A percentile compares a stretch with the other conserved stretches of the same genome.
Evolutionary conservation across 495 filamentous ascomycete species (phyloP).

Genomic region (Lineolata rhizophorae): DNA sequence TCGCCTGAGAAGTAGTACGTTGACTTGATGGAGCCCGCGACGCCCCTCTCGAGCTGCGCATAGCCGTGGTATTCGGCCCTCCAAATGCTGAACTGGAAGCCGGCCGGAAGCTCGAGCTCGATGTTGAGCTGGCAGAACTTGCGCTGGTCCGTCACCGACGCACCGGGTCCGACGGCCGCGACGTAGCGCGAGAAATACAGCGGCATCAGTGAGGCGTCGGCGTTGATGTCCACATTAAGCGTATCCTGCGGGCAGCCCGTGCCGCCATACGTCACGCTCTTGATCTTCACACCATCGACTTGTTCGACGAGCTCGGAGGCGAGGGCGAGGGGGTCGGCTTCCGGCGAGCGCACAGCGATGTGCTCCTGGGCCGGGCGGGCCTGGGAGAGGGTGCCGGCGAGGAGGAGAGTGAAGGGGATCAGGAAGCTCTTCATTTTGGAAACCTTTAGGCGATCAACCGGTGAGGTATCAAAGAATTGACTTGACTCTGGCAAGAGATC

Average conservation of each 20-base stretch:
- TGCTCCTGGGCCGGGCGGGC: background rate
- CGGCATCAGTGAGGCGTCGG: slow-evolving; percentile 27
- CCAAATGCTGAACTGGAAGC: slow-evolving; percentile 34
- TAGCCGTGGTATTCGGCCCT: slow-evolving; percentile 35
- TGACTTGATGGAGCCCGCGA: slow-evolving; percentile 31
- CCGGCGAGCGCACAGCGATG: too few relatives aligned
- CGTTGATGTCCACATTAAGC: slow-evolving; percentile 26
- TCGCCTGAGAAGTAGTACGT: slow-evolving; percentile 42
- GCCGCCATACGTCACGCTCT: slow-evolving; percentile 25
- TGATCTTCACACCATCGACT: slow-evolving; percentile 46
- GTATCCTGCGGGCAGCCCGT: slow-evolving; percentile 32
- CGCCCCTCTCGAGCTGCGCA: slow-evolving; percentile 27
- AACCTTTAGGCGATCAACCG: too few relatives aligned
- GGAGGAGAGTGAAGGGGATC: too few relatives aligned
- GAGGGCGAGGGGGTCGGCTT: too few relatives aligned
- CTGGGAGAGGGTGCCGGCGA: too few relatives aligned
- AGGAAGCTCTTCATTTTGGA: too few relatives aligned
- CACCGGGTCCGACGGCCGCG: slow-evolving; percentile 22
- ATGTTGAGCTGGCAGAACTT: slow-evolving; percentile 42
- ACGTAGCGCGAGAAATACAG: slow-evolving; percentile 25
- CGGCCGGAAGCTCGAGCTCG: slow-evolving; percentile 32
- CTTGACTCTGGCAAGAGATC: too few relatives aligned
- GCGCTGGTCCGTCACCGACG: slow-evolving; percentile 16
- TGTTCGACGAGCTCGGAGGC: too few relatives aligned
- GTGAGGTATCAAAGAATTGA: too few relatives aligned